These are phyloP conservation scores for Aspergillus sp. DNA, from an alignment of 2,329 filamentous ascomycete genomes.

Conservation along the genomic window DNA sequence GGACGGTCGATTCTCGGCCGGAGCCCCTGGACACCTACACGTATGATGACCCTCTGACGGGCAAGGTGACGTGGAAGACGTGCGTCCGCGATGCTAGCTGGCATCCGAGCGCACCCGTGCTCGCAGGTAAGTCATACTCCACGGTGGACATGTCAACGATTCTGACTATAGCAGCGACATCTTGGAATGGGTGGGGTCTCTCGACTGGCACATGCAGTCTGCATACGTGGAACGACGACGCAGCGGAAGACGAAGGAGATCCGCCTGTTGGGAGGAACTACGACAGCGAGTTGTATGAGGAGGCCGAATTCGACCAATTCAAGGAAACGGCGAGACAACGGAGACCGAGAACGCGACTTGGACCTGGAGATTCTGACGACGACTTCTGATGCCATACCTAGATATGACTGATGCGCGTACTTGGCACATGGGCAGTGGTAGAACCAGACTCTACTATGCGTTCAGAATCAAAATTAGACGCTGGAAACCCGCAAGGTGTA, in stretches of 20 bases:
- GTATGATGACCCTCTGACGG: constrained; percentile 45
- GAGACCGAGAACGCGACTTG: too few relatives aligned
- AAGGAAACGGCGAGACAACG: constrained; percentile 12
- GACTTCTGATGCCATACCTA: too few relatives aligned
- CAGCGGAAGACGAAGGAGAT: constrained; percentile 53
- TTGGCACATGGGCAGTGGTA: too few relatives aligned
- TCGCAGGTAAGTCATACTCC: constrained; percentile 49
- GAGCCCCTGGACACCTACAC: constrained; percentile 46
- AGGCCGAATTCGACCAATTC: constrained; percentile 35
- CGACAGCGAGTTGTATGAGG: constrained; percentile 48
- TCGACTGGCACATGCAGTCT: constrained; percentile 65
- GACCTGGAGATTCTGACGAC: too few relatives aligned
- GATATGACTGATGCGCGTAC: too few relatives aligned
- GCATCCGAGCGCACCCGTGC: constrained; percentile 74
- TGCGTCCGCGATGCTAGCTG: constrained; percentile 82
- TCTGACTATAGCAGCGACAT: constrained; percentile 51
- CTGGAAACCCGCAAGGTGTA: too few relatives aligned
- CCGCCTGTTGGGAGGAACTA: constrained; percentile 51
- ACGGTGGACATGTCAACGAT: not conserved
- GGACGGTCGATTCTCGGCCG: constrained; percentile 56
- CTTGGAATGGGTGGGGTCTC: constrained; percentile 70
- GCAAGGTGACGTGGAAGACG: constrained; percentile 59
- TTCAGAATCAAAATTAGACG: too few relatives aligned
- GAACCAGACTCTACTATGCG: too few relatives aligned
- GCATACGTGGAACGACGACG: constrained; percentile 65